Evolutionary conservation across 352 stramenopile genomes (phyloP), one percentile per base, ranked within the genome.

Genomic region (Globisporangium camurandrum): DNA sequence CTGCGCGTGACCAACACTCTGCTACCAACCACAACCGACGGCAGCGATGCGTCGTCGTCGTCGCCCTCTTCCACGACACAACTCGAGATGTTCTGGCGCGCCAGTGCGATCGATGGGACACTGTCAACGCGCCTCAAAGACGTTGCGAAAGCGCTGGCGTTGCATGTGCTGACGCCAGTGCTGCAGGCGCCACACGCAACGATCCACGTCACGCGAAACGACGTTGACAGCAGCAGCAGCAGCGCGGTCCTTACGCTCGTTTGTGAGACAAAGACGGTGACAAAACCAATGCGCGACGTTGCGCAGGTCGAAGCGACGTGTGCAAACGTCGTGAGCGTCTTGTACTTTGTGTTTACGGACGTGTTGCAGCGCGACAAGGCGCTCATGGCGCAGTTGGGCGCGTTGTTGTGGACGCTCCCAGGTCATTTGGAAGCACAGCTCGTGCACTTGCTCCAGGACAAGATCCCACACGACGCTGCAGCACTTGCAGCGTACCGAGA

Each of bases 61-160:
- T 12, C 9, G 14, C 30, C 8, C 61, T 54, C 42, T 57, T 67
- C 8, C 47, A 26, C 0, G 64, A 74, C n/a, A n/a, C n/a, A n/a
- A n/a, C n/a, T n/a, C n/a, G n/a, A n/a, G n/a, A n/a, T n/a, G 8
- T 77, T 86, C n/a, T 89, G 75, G 75, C 64, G 56, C 23, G 75
- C 75, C 16, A 84, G 75, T 30, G 61, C 77, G 45, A 46, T 76
- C 26, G 56, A 85, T 56, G 61, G 68, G 5, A 53, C 74, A 16
- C 54, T 85, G 14, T 53, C 61, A 2, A 54, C 59, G 9, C 71
- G 61, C 20, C 44, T 86, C n/a, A 74, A 71, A 26, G 73, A 85
- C 9, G 31, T 89, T 26, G 78, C 69, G 8, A 85, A 84, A 52
- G 51, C 64, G 19, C 44, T 82, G 11, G 65, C 66, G 0, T 54